These are phyloP conservation scores for Omphalea diandra DNA, from an alignment of 441 rosid genomes.

Conservation along the genomic window DNA sequence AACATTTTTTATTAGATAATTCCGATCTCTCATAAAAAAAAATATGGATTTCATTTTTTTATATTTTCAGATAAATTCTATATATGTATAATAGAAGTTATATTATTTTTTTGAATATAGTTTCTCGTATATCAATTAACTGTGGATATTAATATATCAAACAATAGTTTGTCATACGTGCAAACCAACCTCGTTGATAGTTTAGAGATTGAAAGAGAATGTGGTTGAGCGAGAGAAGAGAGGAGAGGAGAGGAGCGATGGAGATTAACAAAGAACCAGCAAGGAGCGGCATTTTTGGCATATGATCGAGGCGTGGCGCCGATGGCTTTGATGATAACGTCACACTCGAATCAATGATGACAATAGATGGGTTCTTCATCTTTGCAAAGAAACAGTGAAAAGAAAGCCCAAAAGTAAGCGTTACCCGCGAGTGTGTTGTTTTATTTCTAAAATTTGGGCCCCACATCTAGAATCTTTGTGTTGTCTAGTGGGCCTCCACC, in stretches of 20 bases:
- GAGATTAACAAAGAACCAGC: neutral
- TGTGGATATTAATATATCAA: too few species aligned
- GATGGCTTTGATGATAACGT: conserved; percentile 38
- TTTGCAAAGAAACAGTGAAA: neutral
- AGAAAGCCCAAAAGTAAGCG: neutral
- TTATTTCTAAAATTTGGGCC: neutral
- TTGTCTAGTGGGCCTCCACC: conserved; percentile 12
- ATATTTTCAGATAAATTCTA: too few species aligned
- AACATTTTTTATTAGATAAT: too few species aligned
- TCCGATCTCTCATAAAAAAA: too few species aligned
- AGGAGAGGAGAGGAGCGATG: neutral
- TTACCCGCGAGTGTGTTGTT: neutral
- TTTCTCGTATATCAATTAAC: too few species aligned
- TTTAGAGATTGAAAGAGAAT: too few species aligned
- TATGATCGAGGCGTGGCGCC: conserved; percentile 51
- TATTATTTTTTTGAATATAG: too few species aligned
- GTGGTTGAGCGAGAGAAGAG: neutral
- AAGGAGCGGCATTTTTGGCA: conserved; percentile 25
- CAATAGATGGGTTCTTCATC: neutral
- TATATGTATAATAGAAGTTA: too few species aligned
- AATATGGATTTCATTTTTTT: too few species aligned
- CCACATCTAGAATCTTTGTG: conserved; percentile 20
- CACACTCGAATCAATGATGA: conserved; percentile 35
- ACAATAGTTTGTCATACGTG: too few species aligned
- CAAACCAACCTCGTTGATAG: too few species aligned